Evolutionary conservation across 176 grass and related monocot genomes (phyloP), one percentile per base, ranked within the genome.

Genomic region (Phoenix roebelenii): DNA sequence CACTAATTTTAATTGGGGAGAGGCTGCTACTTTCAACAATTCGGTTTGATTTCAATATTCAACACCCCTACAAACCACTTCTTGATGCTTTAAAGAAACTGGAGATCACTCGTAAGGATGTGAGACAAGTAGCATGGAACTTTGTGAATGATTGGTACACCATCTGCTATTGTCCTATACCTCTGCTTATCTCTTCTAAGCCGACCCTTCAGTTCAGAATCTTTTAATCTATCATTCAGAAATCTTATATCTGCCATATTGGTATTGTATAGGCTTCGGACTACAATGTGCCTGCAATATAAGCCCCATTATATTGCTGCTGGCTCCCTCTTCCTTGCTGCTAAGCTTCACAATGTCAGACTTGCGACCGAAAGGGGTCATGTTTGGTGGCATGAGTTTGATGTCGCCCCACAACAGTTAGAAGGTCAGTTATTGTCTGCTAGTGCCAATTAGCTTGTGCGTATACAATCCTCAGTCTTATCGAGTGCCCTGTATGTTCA

Each of bases 371-470:
- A 82, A 70, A 75, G 78, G 15, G 74, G 66, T 3, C 67, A 66
- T 77, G 63, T 89, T 35, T 95, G 89, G 89, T 95, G 84, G 76
- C 81, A 95, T 51, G 77, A 89, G 69, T 83, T 95, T 83, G 82
- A 89, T 73, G 66, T 89, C 69, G 77, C 73, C 0, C 89, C 85
- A 18, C 72, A 78, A 50, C 82, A 78, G 53, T 77, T 83, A 80
- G 54, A 85, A 81, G 77, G 85, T 68, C 15, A 22, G 18, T 29
- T 44, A 44, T 44, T 2, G 2, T 44, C 35, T 9, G 10, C 35
- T 44, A 44, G 35, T 44, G 35, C 35, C 10, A 44, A 14, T 9
- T 44, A 44, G 35, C 10, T 44, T 44, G 35, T 44, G 35, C 12
- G 9, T 44, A 14, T 44, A 14, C 7, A 44, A 44, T 44, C 35